These are phyloP conservation scores for Populus hybrid DNA, from an alignment of 441 rosid genomes.

Conservation along the genomic window DNA sequence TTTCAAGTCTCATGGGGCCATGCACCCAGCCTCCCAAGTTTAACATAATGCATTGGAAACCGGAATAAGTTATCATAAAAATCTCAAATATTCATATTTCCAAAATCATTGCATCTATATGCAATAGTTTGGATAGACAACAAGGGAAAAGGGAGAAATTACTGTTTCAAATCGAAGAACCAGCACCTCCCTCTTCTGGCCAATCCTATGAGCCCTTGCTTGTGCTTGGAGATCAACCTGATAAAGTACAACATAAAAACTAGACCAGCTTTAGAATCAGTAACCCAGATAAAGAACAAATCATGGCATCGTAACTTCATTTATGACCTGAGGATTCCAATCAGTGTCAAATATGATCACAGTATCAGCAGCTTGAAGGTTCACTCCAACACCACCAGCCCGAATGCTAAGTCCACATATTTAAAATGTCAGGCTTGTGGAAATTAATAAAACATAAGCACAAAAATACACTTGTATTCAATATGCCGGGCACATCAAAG, in stretches of 20 bases:
- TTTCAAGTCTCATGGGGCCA: not conserved
- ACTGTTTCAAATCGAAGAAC: slow-evolving; percentile 97
- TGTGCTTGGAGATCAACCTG: slow-evolving; percentile 98
- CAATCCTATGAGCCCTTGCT: slow-evolving; percentile 97
- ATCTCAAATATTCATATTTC: not conserved
- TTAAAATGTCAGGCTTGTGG: slow-evolving; percentile 23
- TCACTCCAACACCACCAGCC: slow-evolving; percentile 97
- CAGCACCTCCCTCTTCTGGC: slow-evolving; percentile 96
- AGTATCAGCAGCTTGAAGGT: slow-evolving; percentile 98
- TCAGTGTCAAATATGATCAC: no score
- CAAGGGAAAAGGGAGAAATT: slow-evolving; percentile 3
- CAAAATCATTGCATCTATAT: not conserved
- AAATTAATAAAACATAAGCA: slow-evolving; percentile 14
- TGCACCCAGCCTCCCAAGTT: not conserved
- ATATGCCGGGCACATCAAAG: not conserved
- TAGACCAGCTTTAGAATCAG: no score
- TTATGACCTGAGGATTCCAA: no score
- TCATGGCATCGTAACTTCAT: no score
- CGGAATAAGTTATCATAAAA: not conserved
- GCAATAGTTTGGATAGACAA: slow-evolving; percentile 2
- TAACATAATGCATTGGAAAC: not conserved
- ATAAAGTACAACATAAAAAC: no score
- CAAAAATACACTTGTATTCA: not conserved
- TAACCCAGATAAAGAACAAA: no score
- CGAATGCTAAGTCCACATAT: slow-evolving; percentile 61